Base-by-base conservation (phyloP, 352 stramenopile species). In the Pilasporangium apinafurcum region DNA sequence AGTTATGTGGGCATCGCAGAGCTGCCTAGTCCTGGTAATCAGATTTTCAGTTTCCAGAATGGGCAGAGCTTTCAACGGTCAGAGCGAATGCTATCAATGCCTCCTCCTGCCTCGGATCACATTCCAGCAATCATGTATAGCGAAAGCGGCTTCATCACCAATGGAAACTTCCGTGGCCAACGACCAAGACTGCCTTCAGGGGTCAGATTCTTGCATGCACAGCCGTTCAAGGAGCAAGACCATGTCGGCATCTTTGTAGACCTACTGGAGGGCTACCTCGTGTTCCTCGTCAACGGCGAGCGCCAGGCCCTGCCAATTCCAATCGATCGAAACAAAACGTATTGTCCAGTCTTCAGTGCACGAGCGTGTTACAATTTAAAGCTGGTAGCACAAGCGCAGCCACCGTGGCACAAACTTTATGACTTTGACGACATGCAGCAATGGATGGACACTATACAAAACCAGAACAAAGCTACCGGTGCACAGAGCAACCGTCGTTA, bases 41-140 rank as follows among this genome's bases (percentile, higher is more conserved):
- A n/a, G n/a, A n/a, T n/a, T n/a, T n/a, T n/a, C n/a, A 33, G 34
- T 0, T 37, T 58, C 17, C 44, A 37, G 35, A 65, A 36, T 27
- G 74, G 71, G 4, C 56, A 69, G 22, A 27, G 63, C 14, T 67
- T 70, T 13, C 46, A 68, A 9, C 64, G 75, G 21, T 56, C 74
- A 1, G 56, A 65, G 17, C 54, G 68, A 25, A 57, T 72, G 25
- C 44, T 83, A 26, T 78, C 65, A 20, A 53, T 79, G 20, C 62
- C 71, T 4, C 66, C 65, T 18, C 64, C 68, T 0, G 71, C 70
- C 21, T 87, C 68, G 46, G 69, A 87, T 36, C 52, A 78, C 52
- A 78, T 87, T 44, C 67, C 75, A 3, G 75, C 71, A n/a, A 65
- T 87, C 43, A 87, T 87, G 71, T 87, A 87, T 37, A 73, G 68